Evolutionary conservation across 23 red algal genomes (phyloP), one percentile per base, ranked within the genome.

Genomic region (Cyanidium caldarium): DNA sequence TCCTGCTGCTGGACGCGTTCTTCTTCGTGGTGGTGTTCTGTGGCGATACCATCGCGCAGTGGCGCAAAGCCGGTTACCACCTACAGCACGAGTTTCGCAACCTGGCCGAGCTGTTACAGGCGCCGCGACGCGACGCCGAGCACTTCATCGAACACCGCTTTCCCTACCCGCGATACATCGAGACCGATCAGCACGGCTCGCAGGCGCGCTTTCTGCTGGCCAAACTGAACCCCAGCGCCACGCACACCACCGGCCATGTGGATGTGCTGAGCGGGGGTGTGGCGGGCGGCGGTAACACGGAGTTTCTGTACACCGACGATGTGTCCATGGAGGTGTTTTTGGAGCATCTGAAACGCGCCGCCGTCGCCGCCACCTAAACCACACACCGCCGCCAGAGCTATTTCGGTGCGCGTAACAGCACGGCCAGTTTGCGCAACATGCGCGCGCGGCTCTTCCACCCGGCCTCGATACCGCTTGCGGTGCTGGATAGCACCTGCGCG

Each of bases 11-110:
- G 69, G 90, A 95, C 58, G 77, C 90, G 3, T 95, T 95, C 78
- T 95, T 95, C 67, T 95, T 83, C 56, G 65, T 95, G 33, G 86
- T 95, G 87, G 81, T 95, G 26, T 95, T 85, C 69, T 85, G 58
- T 16, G 90, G 90, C 5, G 70, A 79, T 44, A 83, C 73, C 16
- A 73, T 95, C 17, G 81, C 83, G 36, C 77, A 86, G 29, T 95
- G 90, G 90, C 66, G 82, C 42, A 87, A 95, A 58, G 83, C 83
- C 57, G 90, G 90, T 33, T 95, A 95, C 56, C 83, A 87, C 56
- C 45, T 78, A 35, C 73, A 95, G 42, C 83, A 77, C 31, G 74
- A 95, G 44, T 77, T 84, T 41, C 75, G 46, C 2, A 81, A 87
- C 77, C 70, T 95, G n/a, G 75, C 57, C 5, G 56, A 78, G 40